Evolutionary conservation across 192 early-diverging fungal species (phyloP).

Genomic region (Lobosporangium transversale): DNA sequence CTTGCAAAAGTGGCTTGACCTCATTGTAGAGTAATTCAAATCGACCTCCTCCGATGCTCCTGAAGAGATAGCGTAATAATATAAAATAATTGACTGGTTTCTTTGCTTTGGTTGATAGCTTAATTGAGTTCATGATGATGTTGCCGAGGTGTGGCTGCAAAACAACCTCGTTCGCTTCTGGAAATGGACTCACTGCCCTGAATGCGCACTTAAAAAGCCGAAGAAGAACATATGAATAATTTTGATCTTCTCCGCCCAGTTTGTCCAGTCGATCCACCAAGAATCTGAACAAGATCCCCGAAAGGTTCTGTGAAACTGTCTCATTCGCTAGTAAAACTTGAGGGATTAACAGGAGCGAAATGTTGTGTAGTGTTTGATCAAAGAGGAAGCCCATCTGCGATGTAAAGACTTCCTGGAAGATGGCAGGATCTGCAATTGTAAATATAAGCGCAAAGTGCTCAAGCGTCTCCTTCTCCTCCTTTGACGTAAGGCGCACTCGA

Average conservation of each 20-base stretch:
- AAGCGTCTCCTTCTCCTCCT: conserved; percentile 92
- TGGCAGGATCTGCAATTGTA: conserved; percentile 81
- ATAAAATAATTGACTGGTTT: conserved; percentile 94
- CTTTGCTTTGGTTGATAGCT: conserved; percentile 83
- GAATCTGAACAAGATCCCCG: conserved; percentile 79
- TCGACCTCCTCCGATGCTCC: conserved; percentile 96
- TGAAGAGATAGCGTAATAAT: conserved; percentile 89
- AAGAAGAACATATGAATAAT: conserved; percentile 79
- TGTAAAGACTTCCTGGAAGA: conserved; percentile 96
- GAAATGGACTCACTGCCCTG: conserved; percentile 91
- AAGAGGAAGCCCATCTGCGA: conserved; percentile 89
- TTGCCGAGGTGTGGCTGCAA: conserved; percentile 92
- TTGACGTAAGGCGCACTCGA: conserved; percentile 71
- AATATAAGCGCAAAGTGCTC: conserved; percentile 92
- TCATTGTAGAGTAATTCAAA: conserved; percentile 97
- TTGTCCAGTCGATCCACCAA: conserved; percentile 82
- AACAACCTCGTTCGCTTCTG: conserved; percentile 90
- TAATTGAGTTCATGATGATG: conserved; percentile 91
- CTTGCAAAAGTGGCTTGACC: conserved; percentile 91
- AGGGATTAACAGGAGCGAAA: conserved; percentile 80
- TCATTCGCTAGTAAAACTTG: conserved; percentile 89
- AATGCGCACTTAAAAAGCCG: conserved; percentile 94
- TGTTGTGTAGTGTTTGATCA: conserved; percentile 81
- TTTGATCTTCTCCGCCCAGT: conserved; percentile 73
- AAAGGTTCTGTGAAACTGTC: conserved; percentile 80